These are phyloP conservation scores for Evernia prunastri DNA, from an alignment of 495 filamentous ascomycete species.

Conservation along the genomic window DNA sequence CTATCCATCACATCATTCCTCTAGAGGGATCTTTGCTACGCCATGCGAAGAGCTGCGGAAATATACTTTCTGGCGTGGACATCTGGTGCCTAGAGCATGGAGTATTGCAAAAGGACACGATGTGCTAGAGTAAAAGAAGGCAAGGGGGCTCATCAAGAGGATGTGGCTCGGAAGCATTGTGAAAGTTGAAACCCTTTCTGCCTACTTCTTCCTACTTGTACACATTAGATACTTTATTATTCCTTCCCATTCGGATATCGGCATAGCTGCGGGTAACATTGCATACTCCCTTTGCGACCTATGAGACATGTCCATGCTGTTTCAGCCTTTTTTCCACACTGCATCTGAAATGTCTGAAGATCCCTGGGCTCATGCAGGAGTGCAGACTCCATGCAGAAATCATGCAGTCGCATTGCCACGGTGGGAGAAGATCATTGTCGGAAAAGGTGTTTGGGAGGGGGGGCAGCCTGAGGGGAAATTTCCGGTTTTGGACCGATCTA, in stretches of 20 bases:
- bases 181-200: no score
- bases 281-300: neutral
- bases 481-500: no score
- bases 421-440: neutral
- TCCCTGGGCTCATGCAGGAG: neutral
- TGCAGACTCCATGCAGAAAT: no score
- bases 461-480: no score
- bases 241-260: neutral
- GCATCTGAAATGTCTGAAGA: neutral
- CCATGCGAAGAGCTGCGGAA: neutral
- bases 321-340: neutral
- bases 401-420: no score
- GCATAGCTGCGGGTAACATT: neutral
- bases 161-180: neutral
- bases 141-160: neutral
- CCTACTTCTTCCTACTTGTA: no score
- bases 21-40: neutral
- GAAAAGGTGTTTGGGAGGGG: no score
- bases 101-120: neutral
- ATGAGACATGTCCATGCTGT: neutral
- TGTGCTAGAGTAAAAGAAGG: neutral
- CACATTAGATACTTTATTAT: no score
- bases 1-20: neutral
- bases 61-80: neutral
- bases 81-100: neutral